Percentiles rank a stretch among this genome's conserved stretches.
phyloP scores from a whole-genome alignment of 306 rosid species.

The Malus sieversii region DNA sequence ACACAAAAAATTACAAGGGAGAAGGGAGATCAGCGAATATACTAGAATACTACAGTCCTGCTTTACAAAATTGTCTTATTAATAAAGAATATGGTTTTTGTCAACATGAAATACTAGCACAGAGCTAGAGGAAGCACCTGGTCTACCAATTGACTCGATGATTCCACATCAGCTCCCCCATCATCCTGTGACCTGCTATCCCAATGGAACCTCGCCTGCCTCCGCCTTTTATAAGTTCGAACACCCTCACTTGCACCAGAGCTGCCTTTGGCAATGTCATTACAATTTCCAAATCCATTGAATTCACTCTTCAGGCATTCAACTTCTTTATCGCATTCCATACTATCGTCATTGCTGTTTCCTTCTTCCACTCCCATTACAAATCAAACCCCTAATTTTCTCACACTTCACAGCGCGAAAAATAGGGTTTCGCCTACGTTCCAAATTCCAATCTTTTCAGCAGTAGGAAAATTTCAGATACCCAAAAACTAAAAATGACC shows the following conservation, averaged over 20 bases:
- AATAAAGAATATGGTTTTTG: background rate
- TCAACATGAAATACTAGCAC: background rate
- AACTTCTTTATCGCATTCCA: constrained; percentile 22
- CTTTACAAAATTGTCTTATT: background rate
- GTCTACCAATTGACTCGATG: constrained; percentile 27
- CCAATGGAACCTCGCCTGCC: constrained; percentile 30
- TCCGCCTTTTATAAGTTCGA: constrained; percentile 86
- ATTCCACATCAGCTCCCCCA: constrained; percentile 30
- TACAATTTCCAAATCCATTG: constrained; percentile 24
- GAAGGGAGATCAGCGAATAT: background rate
- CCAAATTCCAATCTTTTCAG: background rate
- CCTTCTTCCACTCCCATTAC: constrained; percentile 51
- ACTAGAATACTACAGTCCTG: background rate
- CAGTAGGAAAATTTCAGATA: constrained; percentile 13
- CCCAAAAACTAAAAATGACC: constrained; percentile 1
- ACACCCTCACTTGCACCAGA: constrained; percentile 30
- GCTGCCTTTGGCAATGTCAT: constrained; percentile 29
- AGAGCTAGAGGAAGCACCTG: constrained; percentile 35
- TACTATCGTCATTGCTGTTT: constrained; percentile 23
- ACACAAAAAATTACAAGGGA: background rate
- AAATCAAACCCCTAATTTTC: constrained; percentile 20
- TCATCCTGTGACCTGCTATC: constrained; percentile 39
- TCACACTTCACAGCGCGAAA: constrained; percentile 18
- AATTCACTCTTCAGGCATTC: constrained; percentile 27
- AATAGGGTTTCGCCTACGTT: constrained; percentile 58